Base-by-base conservation (phyloP, 1,139 yeast genomes). In the Diutina siamensis region DNA sequence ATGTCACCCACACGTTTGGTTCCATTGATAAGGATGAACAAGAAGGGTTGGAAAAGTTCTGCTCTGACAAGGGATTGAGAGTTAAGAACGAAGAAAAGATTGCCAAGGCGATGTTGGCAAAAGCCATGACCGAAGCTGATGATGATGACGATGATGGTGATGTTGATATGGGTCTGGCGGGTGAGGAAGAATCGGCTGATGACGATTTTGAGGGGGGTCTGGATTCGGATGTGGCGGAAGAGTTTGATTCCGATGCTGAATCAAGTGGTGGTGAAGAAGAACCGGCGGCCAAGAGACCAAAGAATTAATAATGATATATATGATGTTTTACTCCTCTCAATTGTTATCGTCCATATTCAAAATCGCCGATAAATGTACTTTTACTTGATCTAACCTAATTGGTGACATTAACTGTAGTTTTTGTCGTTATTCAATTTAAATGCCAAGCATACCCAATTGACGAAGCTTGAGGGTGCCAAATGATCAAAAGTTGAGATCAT, bases 1-100 rank as follows among this genome's bases (percentile, higher is more conserved):
- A 77, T 49, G 80, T 78, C 47, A 72, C 85, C 21, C 94, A 89
- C 55, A 80, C 80, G 45, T 92, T 92, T 63, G 94, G 95, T 49
- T 86, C 85, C 58, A 85, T 92, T 55, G 84, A 84, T 52, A 78
- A 88, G 59, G 97, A 87, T 53, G 98, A 92, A 59, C 97, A 89
- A 62, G 80, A 75, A 47, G 67, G 76, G 3, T 72, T 92, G 50
- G 96, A 89, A 60, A 71, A 71, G 42, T 92, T 74, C 70, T 77
- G 94, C 62, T 74, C 74, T 56, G 78, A 81, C 47, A 89, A 86
- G 72, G 85, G 84, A 46, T 67, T 92, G 51, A 73, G 78, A 53
- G 85, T 92, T 48, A 83, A 83, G 68, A 88, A 89, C 60, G 97
- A 92, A 59, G 94, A 87, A 53, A 86, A 81, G 55, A 84, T 87